Base-by-base conservation (phyloP, 2,329 filamentous ascomycete genomes). In the Purpureocillium lavendulum region DNA sequence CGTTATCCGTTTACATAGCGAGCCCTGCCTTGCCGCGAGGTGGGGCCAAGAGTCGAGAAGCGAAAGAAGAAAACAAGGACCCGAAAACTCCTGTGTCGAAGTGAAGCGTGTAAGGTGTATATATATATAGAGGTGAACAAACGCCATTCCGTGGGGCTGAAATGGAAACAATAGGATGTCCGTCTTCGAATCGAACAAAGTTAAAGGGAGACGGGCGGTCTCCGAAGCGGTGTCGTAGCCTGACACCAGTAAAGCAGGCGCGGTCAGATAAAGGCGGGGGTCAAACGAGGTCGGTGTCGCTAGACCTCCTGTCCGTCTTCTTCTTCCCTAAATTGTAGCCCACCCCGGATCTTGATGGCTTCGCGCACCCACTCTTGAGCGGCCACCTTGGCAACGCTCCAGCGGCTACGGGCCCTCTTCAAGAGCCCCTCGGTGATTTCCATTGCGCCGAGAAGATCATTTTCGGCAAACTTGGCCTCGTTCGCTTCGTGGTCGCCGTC, bases 401-500 rank as follows among this genome's bases (percentile, higher is more conserved):
- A 88, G 37, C 92, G 75, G 42, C 80, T 85, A 35, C 85, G 79
- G 3, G 85, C 86, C 45, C 94, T 80, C 62, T 86, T 90, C 41
- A 98, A 62, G 14, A 97, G 63, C 0, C 81, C 85, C 56, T 96
- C 89, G 0, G 94, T 89, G 39, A 88, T 84, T 33, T 80, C 70
- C 64, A 84, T 83, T 7, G 87, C 89, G 1, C 86, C 87, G 30
- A 80, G 70, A 38, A 94, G 73, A 2, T 75, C 82, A 36, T 67
- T 69, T 6, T 74, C 77, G 41, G 75, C 74, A 47, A 82, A 80
- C 45, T 75, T 80, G 49, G 58, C 69, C 45, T 67, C 64, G 48
- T 77, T 70, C 3, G 71, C 71, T 36, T 95, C 87, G 71, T 94
- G 92, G 40, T 95, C 87, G 29, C 87, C 88, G 40, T 94, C 85